These are phyloP conservation scores for Hericium coralloides DNA, from an alignment of 768 basidiomycete genomes.

Conservation along the genomic window DNA sequence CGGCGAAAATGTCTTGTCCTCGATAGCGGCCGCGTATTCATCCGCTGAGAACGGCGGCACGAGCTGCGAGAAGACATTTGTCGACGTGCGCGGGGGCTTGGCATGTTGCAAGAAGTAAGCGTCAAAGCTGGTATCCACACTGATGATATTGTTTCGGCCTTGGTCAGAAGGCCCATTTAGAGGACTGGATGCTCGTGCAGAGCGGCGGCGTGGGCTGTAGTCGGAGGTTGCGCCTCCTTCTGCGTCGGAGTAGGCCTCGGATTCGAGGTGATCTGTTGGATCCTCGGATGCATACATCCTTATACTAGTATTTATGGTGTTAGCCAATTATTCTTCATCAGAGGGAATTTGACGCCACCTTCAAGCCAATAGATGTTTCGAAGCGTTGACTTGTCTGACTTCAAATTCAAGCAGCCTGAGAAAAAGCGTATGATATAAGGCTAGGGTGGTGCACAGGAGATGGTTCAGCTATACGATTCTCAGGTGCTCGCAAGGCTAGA, in stretches of 20 bases:
- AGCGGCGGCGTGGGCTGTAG: neutral
- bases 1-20: conserved; percentile 15
- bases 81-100: conserved; percentile 61
- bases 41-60: neutral
- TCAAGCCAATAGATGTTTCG: neutral
- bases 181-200: neutral
- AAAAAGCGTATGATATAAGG: no score
- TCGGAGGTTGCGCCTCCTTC: neutral
- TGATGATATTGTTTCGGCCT: neutral
- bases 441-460: no score
- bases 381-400: neutral
- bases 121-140: conserved; percentile 55
- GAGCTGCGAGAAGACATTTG: conserved; percentile 36
- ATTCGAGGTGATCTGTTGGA: neutral
- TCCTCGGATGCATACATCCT: neutral
- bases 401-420: neutral
- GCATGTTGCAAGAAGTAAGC: conserved; percentile 69
- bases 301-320: neutral
- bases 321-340: neutral
- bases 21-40: conserved; percentile 12
- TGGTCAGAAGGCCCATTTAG: neutral
- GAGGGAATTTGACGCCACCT: neutral
- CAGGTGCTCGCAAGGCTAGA: neutral
- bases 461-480: neutral
- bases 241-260: neutral